Evolutionary conservation across 2,329 filamentous ascomycete genomes (phyloP), one percentile per base, ranked within the genome.

Genomic region (Ophiostoma pallidulum): DNA sequence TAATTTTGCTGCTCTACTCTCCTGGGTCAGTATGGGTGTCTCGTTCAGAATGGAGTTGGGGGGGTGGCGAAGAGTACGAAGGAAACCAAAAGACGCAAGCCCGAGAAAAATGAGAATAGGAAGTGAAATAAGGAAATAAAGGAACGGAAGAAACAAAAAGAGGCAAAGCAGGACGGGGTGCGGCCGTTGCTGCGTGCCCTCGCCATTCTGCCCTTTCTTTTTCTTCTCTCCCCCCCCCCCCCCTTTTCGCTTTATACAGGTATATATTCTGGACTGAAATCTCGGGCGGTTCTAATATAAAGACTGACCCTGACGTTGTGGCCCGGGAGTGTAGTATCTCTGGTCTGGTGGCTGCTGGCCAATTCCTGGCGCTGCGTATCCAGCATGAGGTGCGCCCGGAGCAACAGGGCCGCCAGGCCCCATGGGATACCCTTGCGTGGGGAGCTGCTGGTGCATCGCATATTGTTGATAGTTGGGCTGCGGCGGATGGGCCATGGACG

Each of bases 401-500:
- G 32, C 48, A 6, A 19, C 39, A 9, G 48, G 24, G 2, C 58
- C 64, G 16, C 60, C 63, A 8, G 61, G 64, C n/a, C 59, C 62
- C 14, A 60, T 62, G 6, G 61, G 64, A 55, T 75, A 77, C 5
- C 67, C 71, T 51, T 71, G 71, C 19, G 69, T 66, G 19, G 66
- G 60, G 42, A 51, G 63, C n/a, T 61, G 67, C 12, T 75, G 74
- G 28, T 74, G 70, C 65, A 79, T 70, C 37, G 71, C 68, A 54
- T 80, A 80, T 56, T 86, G 80, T 57, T 85, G 82, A 62, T 91
- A 92, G 55, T 75, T 79, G 40, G 83, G 79, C 59, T 86, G 84
- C 45, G 86, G 80, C n/a, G 90, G 85, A 57, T 96, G 91, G 1
- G 90, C 82, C 91, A 98, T 97, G 48, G 91, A 97, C 16, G 87